These are phyloP conservation scores for Insectozyma bohioensis DNA, from an alignment of 1,139 yeast genomes.

Conservation along the genomic window DNA sequence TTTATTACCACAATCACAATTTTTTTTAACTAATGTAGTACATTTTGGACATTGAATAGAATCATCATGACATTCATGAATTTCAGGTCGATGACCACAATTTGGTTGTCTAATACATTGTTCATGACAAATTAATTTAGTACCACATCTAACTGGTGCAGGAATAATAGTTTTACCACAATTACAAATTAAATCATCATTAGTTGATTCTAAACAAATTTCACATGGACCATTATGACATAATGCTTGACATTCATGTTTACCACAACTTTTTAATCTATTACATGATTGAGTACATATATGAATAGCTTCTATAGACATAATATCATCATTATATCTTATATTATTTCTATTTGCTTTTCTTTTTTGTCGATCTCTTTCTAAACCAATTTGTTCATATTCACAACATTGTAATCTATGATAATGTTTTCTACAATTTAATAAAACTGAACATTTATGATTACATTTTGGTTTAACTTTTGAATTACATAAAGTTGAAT, in stretches of 20 bases:
- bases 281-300: conserved; percentile 75
- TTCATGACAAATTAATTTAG: conserved; percentile 64
- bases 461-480: conserved; percentile 62
- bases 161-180: conserved; percentile 80
- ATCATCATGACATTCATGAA: conserved; percentile 75
- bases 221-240: conserved; percentile 87
- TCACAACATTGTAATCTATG: conserved; percentile 72
- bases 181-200: conserved; percentile 77
- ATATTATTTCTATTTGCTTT: conserved; percentile 48
- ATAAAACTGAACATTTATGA: conserved; percentile 73
- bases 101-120: conserved; percentile 61
- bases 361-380: conserved; percentile 58
- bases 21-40: conserved; percentile 60
- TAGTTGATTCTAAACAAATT: conserved; percentile 79
- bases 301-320: conserved; percentile 73
- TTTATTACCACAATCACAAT: conserved; percentile 71
- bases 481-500: conserved; percentile 64
- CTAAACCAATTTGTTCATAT: conserved; percentile 61
- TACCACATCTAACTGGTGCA: conserved; percentile 92
- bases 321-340: conserved; percentile 45
- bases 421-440: conserved; percentile 80
- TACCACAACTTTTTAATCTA: conserved; percentile 65
- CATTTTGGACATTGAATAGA: conserved; percentile 72
- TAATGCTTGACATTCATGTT: conserved; percentile 68
- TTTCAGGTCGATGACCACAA: conserved; percentile 78